Evolutionary conservation across 352 stramenopile genomes (phyloP).

Genomic region (Pythium angustatum): DNA sequence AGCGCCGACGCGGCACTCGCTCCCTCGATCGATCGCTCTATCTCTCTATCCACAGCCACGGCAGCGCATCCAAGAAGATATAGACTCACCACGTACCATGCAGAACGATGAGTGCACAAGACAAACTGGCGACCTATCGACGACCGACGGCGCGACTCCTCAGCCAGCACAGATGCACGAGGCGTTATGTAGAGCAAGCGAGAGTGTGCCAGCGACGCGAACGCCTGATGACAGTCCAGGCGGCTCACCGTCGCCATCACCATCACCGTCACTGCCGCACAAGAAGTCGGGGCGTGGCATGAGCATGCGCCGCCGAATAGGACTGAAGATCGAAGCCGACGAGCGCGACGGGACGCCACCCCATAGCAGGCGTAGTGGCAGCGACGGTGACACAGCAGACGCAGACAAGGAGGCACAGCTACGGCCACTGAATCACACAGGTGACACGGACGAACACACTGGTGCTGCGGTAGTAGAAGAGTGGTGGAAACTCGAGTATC

Average conservation of each 20-base stretch:
- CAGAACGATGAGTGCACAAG: constrained; percentile 5
- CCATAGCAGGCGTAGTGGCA: background rate
- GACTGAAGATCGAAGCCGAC: constrained; percentile 32
- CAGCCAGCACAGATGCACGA: too few relatives aligned
- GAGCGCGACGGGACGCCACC: background rate
- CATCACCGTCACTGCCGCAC: constrained; percentile 1
- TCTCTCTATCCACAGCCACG: too few relatives aligned
- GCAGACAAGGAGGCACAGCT: background rate
- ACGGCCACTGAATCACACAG: background rate
- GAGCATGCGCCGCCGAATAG: constrained; percentile 20
- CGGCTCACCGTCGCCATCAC: too few relatives aligned
- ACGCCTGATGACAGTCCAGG: background rate
- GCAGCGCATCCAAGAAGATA: too few relatives aligned
- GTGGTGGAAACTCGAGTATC: constrained; percentile 36
- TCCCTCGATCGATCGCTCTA: too few relatives aligned
- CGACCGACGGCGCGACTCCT: background rate
- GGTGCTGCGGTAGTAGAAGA: constrained; percentile 1
- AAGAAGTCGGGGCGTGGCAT: constrained; percentile 25
- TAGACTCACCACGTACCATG: background rate
- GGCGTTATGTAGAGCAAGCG: too few relatives aligned
- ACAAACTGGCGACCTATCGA: background rate
- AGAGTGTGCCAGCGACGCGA: too few relatives aligned
- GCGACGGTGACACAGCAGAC: background rate
- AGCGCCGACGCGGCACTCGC: background rate
- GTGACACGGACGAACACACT: background rate